Percentiles rank a stretch among this genome's conserved stretches.
Evolutionary conservation across 495 filamentous ascomycete species (phyloP).

Genomic region (Xylaria bambusicola): DNA sequence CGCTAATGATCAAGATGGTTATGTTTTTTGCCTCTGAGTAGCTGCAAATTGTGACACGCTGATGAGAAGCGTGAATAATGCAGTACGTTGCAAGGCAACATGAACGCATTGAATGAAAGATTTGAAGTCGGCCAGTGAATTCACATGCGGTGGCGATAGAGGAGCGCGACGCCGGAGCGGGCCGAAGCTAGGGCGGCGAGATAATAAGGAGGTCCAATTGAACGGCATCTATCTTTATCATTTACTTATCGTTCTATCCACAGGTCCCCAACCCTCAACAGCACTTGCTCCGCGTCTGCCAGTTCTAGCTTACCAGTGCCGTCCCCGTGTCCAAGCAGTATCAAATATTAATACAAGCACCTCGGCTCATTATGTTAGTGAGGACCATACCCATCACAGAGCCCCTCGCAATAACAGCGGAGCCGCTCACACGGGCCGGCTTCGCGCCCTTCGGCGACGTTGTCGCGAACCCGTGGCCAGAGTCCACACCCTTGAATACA

Average conservation of each 20-base stretch:
- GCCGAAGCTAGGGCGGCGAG: background rate
- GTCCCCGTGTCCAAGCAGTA: too few relatives aligned
- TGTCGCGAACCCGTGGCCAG: slow-evolving; percentile 67
- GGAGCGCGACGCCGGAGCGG: background rate
- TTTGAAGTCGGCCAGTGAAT: too few relatives aligned
- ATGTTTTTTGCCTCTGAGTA: too few relatives aligned
- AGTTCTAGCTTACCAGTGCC: background rate
- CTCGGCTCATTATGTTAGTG: slow-evolving; percentile 29
- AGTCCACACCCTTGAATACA: slow-evolving; percentile 40
- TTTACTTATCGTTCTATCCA: background rate
- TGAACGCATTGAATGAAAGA: too few relatives aligned
- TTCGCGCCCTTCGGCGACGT: slow-evolving; percentile 87
- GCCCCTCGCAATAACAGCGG: slow-evolving; percentile 44
- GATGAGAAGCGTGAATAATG: too few relatives aligned
- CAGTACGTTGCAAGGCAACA: too few relatives aligned
- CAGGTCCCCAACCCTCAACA: background rate
- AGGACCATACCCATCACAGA: slow-evolving; percentile 20
- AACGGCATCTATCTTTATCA: background rate
- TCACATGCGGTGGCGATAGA: too few relatives aligned
- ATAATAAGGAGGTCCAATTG: background rate
- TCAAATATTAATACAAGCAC: too few relatives aligned
- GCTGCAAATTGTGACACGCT: too few relatives aligned
- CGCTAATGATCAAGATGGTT: too few relatives aligned
- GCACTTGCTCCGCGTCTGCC: background rate
- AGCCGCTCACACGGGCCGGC: slow-evolving; percentile 61